Evolutionary conservation across 2,329 filamentous ascomycete species (phyloP), one percentile per base, ranked within the genome.

Genomic region (Rutstroemia sp.): DNA sequence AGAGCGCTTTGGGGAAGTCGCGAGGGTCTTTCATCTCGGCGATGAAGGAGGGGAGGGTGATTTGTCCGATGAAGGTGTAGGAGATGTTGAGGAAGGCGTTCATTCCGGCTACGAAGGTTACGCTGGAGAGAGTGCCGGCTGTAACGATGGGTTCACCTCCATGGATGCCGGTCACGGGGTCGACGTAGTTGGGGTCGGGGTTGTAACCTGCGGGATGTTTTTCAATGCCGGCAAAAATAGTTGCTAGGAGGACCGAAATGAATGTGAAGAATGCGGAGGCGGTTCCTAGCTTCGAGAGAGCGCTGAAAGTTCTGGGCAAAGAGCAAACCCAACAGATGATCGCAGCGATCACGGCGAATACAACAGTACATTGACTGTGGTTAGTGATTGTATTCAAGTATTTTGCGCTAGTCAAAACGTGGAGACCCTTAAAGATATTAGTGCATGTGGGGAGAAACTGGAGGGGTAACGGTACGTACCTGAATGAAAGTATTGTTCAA

Each of bases 31-130:
- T 88, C 92, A 96, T 96, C 72, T 96, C 92, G 3, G 92, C 91
- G 62, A 96, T 96, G 75, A 96, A 96, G 64, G 88, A 92, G 0
- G 92, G 92, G 14, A 96, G 79, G 0, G 92, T 96, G 66, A 96
- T 95, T 70, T 96, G 92, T 0, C 92, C 92, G 63, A 96, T 96
- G 69, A 96, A 96, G 0, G 92, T 96, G 71, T 96, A 96, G 73
- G 86, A 90, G 69, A 96, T 96, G 73, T 96, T 96, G 70, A 96
- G 79, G 72, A 96, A 96, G 0, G 92, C 92, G 53, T 85, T 90
- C 79, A 95, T 86, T 21, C 86, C 91, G 2, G 79, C 76, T 3
- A 95, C 88, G 64, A 95, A 96, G 0, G 87, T 88, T 0, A 90
- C 95, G 18, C 85, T 82, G 30, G 59, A 57, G 2, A 83, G 72